Evolutionary conservation across 2,329 filamentous ascomycete species (phyloP), one percentile per base, ranked within the genome.

Genomic region (Apiospora sp.): DNA sequence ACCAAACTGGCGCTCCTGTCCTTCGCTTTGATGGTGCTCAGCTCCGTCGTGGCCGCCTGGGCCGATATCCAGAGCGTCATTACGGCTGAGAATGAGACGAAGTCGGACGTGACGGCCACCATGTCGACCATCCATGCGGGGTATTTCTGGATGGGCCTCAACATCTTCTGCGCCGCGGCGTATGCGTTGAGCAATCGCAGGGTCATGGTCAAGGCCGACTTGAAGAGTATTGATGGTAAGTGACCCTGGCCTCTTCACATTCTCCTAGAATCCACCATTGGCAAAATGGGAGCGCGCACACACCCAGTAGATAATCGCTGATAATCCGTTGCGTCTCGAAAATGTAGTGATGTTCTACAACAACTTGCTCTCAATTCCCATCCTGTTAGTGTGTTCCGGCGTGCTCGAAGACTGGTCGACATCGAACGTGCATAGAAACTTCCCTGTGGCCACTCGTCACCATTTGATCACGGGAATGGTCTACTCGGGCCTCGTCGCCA

Each of bases 321-420:
- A n/a, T n/a, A n/a, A n/a, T n/a, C n/a, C n/a, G n/a, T n/a, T n/a
- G n/a, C n/a, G n/a, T n/a, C n/a, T n/a, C n/a, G n/a, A n/a, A n/a
- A n/a, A n/a, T n/a, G n/a, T n/a, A n/a, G n/a, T n/a, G n/a, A 99
- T 98, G 96, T 98, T 96, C 87, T 99, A 99, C 89, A 99, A 99
- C 90, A 98, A 99, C 85, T 90, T 98, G 67, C 91, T 99, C 77
- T 97, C 95, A 72, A 98, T 99, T 75, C 96, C 96, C 41, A 92
- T 98, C 79, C 91, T 99, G 70, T 83, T 98, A 72, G 82, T 94
- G 78, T 91, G 92, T 82, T 97, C 96, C 46, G 86, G 98, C 71
- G 79, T 98, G 75, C 86, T 93, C 76, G 96, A 99, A 83, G 94
- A 98, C 85, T 99, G 96, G 96, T 97, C 95, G 7, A 86, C 90